A percentile compares a stretch with the other conserved stretches of the same genome.
phyloP scores from a whole-genome alignment of 352 stramenopile genomes.

The Phytophthora pisi region DNA sequence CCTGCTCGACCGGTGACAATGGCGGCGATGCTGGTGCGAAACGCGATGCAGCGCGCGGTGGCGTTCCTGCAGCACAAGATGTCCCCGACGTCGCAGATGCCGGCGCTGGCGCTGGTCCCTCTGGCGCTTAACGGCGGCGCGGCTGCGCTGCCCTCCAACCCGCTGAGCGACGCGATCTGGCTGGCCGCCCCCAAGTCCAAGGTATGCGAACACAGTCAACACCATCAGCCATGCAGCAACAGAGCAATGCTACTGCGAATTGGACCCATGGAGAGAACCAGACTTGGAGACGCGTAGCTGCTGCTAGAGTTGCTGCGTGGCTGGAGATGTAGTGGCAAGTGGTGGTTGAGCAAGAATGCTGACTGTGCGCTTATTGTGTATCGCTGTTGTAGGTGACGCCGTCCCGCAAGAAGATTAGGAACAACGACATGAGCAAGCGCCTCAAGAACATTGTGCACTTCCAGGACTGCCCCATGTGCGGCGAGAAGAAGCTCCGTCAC shows the following conservation, averaged over 20 bases:
- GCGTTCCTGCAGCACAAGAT: conserved; percentile 61
- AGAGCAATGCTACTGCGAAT: background rate
- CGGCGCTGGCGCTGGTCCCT: conserved; percentile 34
- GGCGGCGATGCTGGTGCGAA: conserved; percentile 66
- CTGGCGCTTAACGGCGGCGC: conserved; percentile 39
- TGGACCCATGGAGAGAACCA: no score
- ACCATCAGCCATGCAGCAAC: background rate
- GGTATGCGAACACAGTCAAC: conserved; percentile 38
- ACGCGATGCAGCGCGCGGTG: conserved; percentile 72
- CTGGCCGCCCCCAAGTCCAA: conserved; percentile 88
- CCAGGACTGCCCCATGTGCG: conserved; percentile 81
- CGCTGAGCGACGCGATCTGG: conserved; percentile 79
- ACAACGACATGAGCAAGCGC: conserved; percentile 88
- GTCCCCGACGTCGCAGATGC: conserved; percentile 41
- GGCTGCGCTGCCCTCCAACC: conserved; percentile 46
- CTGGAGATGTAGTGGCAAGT: conserved; percentile 1
- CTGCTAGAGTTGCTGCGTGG: conserved; percentile 1
- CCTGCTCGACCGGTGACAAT: conserved; percentile 34
- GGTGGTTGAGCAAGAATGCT: conserved; percentile 2
- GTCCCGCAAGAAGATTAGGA: conserved; percentile 87
- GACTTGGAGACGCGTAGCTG: no score
- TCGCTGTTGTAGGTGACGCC: conserved; percentile 71
- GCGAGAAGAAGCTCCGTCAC: conserved; percentile 89
- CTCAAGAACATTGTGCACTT: conserved; percentile 93
- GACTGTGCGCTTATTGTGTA: conserved; percentile 9